Conservation (phyloP, 2,329 filamentous ascomycete species). For the Exophiala sp. region DNA sequence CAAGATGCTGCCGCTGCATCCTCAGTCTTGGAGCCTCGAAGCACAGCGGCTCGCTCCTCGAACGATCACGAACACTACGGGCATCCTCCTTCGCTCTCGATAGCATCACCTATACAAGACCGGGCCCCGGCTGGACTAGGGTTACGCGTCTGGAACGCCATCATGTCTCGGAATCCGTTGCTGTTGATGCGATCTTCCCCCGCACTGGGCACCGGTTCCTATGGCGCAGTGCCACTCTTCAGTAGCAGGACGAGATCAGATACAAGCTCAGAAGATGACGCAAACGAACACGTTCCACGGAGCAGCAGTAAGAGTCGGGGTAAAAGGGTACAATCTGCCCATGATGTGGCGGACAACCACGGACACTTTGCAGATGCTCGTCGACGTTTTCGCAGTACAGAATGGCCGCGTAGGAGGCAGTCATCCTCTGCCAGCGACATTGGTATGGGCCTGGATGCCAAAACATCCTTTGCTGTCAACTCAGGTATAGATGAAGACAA, state of each 20-base stretch:
- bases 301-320: slow-evolving; percentile 15
- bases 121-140: slow-evolving; percentile 10
- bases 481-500: slow-evolving; percentile 16
- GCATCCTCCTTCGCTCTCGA: slow-evolving; percentile 7
- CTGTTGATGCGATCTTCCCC: slow-evolving; percentile 59
- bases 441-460: slow-evolving; percentile 34
- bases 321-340: slow-evolving; percentile 19
- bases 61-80: slow-evolving; percentile 5
- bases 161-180: slow-evolving; percentile 54
- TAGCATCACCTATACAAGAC: slow-evolving; percentile 4
- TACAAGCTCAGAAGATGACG: slow-evolving; percentile 31
- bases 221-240: slow-evolving; percentile 52
- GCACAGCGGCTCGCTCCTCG: slow-evolving; percentile 9
- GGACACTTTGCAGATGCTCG: slow-evolving; percentile 11
- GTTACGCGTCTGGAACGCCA: slow-evolving; percentile 20
- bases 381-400: slow-evolving; percentile 11
- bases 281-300: slow-evolving; percentile 11
- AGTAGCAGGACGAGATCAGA: slow-evolving; percentile 5
- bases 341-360: slow-evolving; percentile 8
- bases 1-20: slow-evolving; percentile 19
- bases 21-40: slow-evolving; percentile 8
- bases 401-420: slow-evolving; percentile 24
- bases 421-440: slow-evolving; percentile 33
- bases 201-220: slow-evolving; percentile 59
- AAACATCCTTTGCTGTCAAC: slow-evolving; percentile 32